Conservation (phyloP, 257 asterid species). For the Solanum corneliomulleri region DNA sequence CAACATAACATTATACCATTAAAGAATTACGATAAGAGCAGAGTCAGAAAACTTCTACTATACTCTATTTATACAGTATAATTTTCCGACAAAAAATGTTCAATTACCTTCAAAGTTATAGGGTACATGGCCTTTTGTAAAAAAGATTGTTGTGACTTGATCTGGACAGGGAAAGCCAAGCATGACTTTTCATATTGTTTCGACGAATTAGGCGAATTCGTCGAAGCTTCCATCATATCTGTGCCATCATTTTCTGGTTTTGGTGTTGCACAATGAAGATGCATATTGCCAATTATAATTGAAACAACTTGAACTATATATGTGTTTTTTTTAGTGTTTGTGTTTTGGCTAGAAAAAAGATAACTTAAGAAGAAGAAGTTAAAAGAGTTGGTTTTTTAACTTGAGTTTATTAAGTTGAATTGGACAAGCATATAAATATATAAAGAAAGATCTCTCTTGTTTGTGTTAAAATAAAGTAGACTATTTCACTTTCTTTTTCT, state of each 20-base stretch:
- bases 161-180: conserved; percentile 26
- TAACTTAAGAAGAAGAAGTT: conserved; percentile 6
- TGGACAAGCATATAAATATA: conserved; percentile 19
- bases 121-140: conserved; percentile 40
- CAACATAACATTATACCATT: neutral
- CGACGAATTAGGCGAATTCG: neutral
- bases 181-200: conserved; percentile 18
- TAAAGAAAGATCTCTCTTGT: conserved; percentile 26
- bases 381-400: conserved; percentile 25
- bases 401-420: conserved; percentile 34
- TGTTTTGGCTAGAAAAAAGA: neutral
- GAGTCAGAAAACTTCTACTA: neutral
- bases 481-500: conserved; percentile 1
- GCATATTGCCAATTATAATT: conserved; percentile 38
- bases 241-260: conserved; percentile 37
- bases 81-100: neutral
- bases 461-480: conserved; percentile 37
- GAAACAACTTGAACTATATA: neutral
- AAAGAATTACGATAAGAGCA: neutral
- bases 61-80: neutral
- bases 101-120: conserved; percentile 51
- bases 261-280: conserved; percentile 41
- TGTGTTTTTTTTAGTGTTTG: neutral
- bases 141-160: conserved; percentile 34
- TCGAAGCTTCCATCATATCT: conserved; percentile 21